These are phyloP conservation scores for Bolboschoenus planiculmis DNA, from an alignment of 176 grass and related monocot species.

Conservation along the genomic window DNA sequence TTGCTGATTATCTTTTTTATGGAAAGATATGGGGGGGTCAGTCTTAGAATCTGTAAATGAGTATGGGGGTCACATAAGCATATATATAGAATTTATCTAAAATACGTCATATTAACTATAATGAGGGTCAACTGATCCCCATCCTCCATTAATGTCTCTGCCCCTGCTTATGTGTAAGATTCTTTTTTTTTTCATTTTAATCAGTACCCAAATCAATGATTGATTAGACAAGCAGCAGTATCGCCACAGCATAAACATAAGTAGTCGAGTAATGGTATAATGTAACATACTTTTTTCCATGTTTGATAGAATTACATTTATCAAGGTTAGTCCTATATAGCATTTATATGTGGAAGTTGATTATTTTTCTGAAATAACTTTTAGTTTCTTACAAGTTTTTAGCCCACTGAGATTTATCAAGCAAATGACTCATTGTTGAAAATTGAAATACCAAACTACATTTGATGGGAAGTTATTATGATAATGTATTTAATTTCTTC, in stretches of 20 bases:
- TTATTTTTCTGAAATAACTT: background rate
- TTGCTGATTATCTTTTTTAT: background rate
- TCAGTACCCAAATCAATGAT: background rate
- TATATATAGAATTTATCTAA: background rate
- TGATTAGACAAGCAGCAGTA: background rate
- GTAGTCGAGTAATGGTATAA: background rate
- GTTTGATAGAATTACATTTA: background rate
- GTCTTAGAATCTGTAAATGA: background rate
- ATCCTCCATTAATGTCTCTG: background rate
- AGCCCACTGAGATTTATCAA: background rate
- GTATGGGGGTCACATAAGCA: background rate
- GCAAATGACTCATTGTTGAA: background rate
- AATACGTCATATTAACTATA: too few relatives aligned
- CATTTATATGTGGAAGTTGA: background rate
- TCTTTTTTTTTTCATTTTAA: background rate
- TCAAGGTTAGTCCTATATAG: background rate
- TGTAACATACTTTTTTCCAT: background rate
- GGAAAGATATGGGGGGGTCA: background rate
- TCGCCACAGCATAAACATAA: background rate
- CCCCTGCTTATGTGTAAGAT: background rate
- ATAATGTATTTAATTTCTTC: background rate
- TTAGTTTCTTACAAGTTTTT: background rate
- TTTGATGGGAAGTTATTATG: background rate
- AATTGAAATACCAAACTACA: background rate
- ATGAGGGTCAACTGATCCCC: background rate